phyloP scores from a whole-genome alignment of 495 filamentous ascomycete genomes.

The Talaromyces wortmannii region DNA sequence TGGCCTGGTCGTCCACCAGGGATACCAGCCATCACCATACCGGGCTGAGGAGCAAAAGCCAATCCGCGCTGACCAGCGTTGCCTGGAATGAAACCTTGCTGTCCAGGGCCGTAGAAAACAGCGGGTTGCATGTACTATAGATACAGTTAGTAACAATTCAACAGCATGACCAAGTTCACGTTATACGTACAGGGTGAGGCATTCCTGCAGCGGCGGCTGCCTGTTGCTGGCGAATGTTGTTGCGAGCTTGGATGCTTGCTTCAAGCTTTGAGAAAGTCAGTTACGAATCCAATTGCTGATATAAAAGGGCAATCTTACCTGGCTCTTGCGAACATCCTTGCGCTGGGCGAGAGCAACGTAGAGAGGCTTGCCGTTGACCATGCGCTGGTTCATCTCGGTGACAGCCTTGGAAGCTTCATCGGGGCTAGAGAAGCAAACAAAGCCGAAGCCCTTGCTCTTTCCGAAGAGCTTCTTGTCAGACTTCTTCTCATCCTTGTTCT shows the following conservation, averaged over 20 bases:
- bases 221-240: constrained; percentile 97
- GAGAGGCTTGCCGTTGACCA: constrained; percentile 94
- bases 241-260: constrained; percentile 97
- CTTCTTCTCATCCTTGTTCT: constrained; percentile 50
- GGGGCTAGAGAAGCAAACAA: constrained; percentile 99
- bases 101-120: constrained; percentile 82
- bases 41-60: constrained; percentile 76
- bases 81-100: constrained; percentile 72
- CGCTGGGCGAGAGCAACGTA: constrained; percentile 98
- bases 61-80: constrained; percentile 69
- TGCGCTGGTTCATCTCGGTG: constrained; percentile 98
- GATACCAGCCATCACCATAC: constrained; percentile 73
- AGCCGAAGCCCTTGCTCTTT: constrained; percentile 99
- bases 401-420: constrained; percentile 99
- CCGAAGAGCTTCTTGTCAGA: constrained; percentile 71
- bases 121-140: constrained; percentile 64
- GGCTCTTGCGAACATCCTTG: constrained; percentile 98
- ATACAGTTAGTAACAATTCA: background rate
- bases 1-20: constrained; percentile 80
- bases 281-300: background rate
- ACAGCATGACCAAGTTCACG: background rate
- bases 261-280: constrained; percentile 52
- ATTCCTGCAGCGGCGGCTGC: constrained; percentile 88
- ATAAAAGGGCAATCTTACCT: constrained; percentile 30
- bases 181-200: constrained; percentile 61